These are phyloP conservation scores for Leptographium wingfieldii DNA, from an alignment of 2,329 filamentous ascomycete genomes.

Conservation along the genomic window DNA sequence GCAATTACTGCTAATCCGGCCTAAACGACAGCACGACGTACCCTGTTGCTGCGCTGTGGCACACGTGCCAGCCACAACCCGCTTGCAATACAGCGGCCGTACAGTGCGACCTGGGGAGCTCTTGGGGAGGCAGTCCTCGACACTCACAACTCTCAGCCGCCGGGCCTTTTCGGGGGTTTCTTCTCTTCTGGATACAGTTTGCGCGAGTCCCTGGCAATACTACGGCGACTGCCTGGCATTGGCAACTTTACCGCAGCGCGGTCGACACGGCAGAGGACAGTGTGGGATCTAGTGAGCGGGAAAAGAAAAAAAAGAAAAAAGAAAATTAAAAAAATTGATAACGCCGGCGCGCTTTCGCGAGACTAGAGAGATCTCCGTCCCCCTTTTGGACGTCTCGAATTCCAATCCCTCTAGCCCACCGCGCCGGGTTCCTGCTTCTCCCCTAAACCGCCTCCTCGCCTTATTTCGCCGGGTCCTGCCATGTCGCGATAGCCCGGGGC, in stretches of 20 bases:
- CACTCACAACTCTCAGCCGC: background rate
- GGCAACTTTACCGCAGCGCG: background rate
- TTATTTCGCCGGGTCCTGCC: background rate
- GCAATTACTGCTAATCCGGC: conserved; percentile 5
- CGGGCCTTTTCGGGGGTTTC: background rate
- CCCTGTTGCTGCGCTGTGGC: background rate
- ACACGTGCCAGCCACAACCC: background rate
- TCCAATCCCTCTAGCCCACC: background rate
- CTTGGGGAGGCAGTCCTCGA: background rate
- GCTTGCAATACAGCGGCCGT: background rate
- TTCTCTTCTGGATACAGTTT: background rate
- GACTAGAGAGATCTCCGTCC: background rate
- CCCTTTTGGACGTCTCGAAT: background rate
- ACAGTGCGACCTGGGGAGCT: background rate
- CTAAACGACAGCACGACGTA: too few relatives aligned
- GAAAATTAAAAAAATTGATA: background rate
- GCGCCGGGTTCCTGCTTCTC: background rate
- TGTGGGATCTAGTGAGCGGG: background rate
- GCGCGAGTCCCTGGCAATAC: background rate
- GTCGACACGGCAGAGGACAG: background rate
- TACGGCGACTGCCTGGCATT: background rate
- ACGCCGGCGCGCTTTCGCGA: background rate
- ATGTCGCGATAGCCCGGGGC: background rate
- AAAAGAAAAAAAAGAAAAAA: background rate
- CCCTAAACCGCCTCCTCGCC: background rate